phyloP scores from a whole-genome alignment of 257 asterid genomes.

The Ballota nigra region DNA sequence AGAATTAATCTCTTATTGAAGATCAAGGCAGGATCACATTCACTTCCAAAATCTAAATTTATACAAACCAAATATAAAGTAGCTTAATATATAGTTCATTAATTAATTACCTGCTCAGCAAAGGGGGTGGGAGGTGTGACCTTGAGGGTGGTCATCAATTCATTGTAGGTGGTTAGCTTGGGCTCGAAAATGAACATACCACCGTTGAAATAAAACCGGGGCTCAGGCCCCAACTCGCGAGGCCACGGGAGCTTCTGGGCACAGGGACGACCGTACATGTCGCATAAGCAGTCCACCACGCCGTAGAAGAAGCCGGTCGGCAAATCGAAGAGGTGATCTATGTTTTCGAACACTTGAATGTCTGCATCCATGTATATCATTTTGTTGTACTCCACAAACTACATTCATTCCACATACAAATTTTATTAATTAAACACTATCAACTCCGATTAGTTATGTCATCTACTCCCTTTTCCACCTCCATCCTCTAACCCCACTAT shows the following conservation, averaged over 20 bases:
- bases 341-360: conserved; percentile 63
- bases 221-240: conserved; percentile 40
- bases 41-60: too few relatives aligned
- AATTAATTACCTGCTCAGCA: conserved; percentile 57
- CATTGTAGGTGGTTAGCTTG: conserved; percentile 33
- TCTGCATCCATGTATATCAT: conserved; percentile 73
- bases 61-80: too few relatives aligned
- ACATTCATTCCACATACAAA: conserved; percentile 12
- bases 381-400: conserved; percentile 68
- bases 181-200: conserved; percentile 63
- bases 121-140: conserved; percentile 52
- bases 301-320: conserved; percentile 46
- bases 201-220: conserved; percentile 53
- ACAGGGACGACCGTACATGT: conserved; percentile 40
- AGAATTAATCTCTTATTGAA: too few relatives aligned
- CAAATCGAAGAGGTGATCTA: conserved; percentile 56
- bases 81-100: too few relatives aligned
- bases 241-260: conserved; percentile 52
- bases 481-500: too few relatives aligned
- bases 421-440: not conserved
- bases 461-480: too few relatives aligned
- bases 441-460: not conserved
- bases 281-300: conserved; percentile 54
- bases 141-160: conserved; percentile 38
- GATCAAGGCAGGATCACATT: too few relatives aligned